phyloP scores from a whole-genome alignment of 331 rosid genomes.

The Quercus phellos region DNA sequence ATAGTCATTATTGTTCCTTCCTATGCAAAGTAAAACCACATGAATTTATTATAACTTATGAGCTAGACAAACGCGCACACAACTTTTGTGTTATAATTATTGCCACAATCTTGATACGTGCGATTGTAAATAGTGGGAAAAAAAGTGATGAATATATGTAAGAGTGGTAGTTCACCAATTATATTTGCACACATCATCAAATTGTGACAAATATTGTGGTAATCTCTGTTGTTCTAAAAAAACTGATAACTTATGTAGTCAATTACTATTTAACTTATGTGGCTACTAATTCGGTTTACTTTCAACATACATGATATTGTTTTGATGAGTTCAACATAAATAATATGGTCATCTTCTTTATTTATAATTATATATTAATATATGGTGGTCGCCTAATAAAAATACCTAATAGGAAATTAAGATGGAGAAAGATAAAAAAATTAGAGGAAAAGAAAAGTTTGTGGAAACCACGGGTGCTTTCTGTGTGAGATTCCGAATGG shows the following conservation, averaged over 20 bases:
- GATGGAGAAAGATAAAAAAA: conserved; percentile 4
- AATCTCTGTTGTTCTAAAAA: too few species aligned
- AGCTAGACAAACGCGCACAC: too few species aligned
- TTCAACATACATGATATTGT: background rate
- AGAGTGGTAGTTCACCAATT: too few species aligned
- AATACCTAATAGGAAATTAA: background rate
- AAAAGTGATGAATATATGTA: too few species aligned
- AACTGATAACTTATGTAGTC: background rate
- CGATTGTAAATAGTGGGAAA: too few species aligned
- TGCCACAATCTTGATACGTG: too few species aligned
- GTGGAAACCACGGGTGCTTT: conserved; percentile 8
- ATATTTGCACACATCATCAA: too few species aligned
- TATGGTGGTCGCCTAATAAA: background rate
- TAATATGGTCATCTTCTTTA: conserved; percentile 5
- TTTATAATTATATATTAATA: background rate
- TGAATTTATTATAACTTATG: background rate
- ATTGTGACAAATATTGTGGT: too few species aligned
- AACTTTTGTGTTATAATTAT: too few species aligned
- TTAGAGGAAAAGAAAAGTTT: background rate
- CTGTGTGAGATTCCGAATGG: conserved; percentile 14
- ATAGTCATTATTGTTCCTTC: too few species aligned
- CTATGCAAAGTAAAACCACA: background rate
- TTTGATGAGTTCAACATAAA: background rate
- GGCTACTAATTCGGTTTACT: too few species aligned
- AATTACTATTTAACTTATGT: background rate